A percentile compares a stretch with the other conserved stretches of the same genome.
phyloP scores from a whole-genome alignment of 192 early-diverging fungal genomes.

The Coemansia sp. region DNA sequence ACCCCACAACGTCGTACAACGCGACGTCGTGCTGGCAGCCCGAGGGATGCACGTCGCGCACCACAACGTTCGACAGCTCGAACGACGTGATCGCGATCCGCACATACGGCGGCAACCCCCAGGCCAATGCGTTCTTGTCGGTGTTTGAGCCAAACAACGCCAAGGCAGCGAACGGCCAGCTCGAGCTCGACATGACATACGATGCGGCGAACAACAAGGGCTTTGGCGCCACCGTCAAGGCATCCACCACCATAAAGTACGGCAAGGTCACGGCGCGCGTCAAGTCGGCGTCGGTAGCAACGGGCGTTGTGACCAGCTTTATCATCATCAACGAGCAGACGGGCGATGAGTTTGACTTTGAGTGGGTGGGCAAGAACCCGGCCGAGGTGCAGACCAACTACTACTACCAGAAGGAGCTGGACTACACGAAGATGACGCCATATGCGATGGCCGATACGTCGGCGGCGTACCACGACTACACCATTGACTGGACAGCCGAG shows the following conservation, averaged over 20 bases:
- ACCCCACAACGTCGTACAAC: conserved; percentile 45
- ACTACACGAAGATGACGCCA: conserved; percentile 56
- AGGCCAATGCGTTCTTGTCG: conserved; percentile 51
- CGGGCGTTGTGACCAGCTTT: conserved; percentile 61
- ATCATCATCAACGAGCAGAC: conserved; percentile 53
- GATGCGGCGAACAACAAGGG: conserved; percentile 55
- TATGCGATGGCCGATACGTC: conserved; percentile 48
- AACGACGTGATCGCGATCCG: conserved; percentile 27
- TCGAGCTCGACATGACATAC: conserved; percentile 41
- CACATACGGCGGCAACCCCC: conserved; percentile 28
- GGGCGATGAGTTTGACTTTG: conserved; percentile 70
- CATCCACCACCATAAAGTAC: conserved; percentile 56
- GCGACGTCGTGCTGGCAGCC: conserved; percentile 46
- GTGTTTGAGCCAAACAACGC: conserved; percentile 47
- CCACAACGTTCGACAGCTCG: conserved; percentile 35
- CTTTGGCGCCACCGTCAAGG: conserved; percentile 57
- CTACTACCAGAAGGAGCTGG: conserved; percentile 57
- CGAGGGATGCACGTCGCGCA: conserved; percentile 34
- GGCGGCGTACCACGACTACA: conserved; percentile 58
- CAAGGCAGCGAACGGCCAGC: conserved; percentile 13
- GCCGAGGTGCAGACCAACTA: conserved; percentile 65
- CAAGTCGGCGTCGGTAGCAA: conserved; percentile 55
- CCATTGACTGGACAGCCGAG: conserved; percentile 60
- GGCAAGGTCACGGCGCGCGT: conserved; percentile 61
- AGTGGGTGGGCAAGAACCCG: conserved; percentile 62